phyloP scores from a whole-genome alignment of 2,329 filamentous ascomycete genomes.

The Aureobasidium uvarum region DNA sequence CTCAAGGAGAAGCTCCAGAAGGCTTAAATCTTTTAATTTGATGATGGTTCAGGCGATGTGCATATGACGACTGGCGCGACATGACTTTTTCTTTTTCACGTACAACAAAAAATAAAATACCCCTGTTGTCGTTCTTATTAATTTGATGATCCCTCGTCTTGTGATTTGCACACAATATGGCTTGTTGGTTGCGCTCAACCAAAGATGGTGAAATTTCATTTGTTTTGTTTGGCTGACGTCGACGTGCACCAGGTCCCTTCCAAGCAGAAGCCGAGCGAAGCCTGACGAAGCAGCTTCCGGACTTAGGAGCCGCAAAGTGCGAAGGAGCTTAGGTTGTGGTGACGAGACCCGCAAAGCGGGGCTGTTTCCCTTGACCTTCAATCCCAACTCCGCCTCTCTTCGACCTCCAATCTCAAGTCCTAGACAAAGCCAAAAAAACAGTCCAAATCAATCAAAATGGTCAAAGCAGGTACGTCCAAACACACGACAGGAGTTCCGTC shows the following conservation, averaged over 20 bases:
- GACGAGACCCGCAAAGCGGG: not conserved
- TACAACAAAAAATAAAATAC: slow-evolving; percentile 26
- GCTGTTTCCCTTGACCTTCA: not conserved
- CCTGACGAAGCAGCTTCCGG: not conserved
- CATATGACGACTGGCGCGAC: slow-evolving; percentile 27
- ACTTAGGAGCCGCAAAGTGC: not conserved
- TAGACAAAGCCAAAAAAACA: slow-evolving; percentile 11
- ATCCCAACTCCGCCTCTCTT: slow-evolving; percentile 8
- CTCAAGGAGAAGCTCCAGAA: slow-evolving; percentile 75
- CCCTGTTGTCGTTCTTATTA: slow-evolving; percentile 19
- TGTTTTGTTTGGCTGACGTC: slow-evolving; percentile 20
- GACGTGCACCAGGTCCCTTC: not conserved
- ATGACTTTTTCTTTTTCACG: slow-evolving; percentile 22
- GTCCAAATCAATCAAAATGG: slow-evolving; percentile 73
- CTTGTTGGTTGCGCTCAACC: not conserved
- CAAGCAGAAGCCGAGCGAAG: slow-evolving; percentile 15
- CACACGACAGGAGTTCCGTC: slow-evolving; percentile 4
- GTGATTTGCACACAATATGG: not conserved
- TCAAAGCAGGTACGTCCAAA: slow-evolving; percentile 82
- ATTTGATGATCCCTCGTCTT: not conserved
- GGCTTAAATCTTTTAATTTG: slow-evolving; percentile 21
- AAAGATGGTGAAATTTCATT: not conserved
- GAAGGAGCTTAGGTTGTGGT: not conserved
- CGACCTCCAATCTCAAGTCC: slow-evolving; percentile 1
- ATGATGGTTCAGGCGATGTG: slow-evolving; percentile 12